Conservation (phyloP, 805 yeast genomes). For the Candida maris region DNA sequence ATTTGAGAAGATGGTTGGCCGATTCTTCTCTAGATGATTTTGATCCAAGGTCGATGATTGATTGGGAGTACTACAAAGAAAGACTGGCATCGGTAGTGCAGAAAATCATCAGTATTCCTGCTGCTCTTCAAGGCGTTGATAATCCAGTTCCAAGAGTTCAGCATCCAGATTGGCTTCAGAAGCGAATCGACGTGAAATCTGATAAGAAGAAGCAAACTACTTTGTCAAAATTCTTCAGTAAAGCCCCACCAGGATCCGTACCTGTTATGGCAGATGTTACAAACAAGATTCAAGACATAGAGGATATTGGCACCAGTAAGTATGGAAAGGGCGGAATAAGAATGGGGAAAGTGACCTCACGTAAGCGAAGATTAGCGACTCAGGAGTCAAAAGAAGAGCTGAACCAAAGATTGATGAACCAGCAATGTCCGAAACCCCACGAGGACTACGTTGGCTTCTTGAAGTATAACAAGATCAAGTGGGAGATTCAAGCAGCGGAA, state of each 20-base stretch:
- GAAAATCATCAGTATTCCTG: slow-evolving; percentile 94
- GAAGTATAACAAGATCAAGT: slow-evolving; percentile 75
- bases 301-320: slow-evolving; percentile 54
- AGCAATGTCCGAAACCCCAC: slow-evolving; percentile 60
- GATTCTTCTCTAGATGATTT: slow-evolving; percentile 74
- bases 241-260: slow-evolving; percentile 37
- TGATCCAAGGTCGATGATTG: slow-evolving; percentile 85
- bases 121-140: slow-evolving; percentile 80
- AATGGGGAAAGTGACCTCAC: slow-evolving; percentile 44
- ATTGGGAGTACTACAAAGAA: slow-evolving; percentile 90
- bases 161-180: slow-evolving; percentile 91
- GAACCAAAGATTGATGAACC: slow-evolving; percentile 44
- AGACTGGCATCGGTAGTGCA: slow-evolving; percentile 90
- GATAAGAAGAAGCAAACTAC: slow-evolving; percentile 73
- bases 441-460: slow-evolving; percentile 69
- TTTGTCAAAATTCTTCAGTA: slow-evolving; percentile 53
- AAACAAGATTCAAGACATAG: slow-evolving; percentile 60
- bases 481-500: slow-evolving; percentile 76
- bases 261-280: slow-evolving; percentile 31
- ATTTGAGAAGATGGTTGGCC: slow-evolving; percentile 79
- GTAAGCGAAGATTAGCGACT: slow-evolving; percentile 39
- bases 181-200: slow-evolving; percentile 52
- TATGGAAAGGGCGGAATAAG: slow-evolving; percentile 30
- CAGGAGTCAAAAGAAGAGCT: slow-evolving; percentile 40
- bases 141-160: slow-evolving; percentile 94